These are phyloP conservation scores for Russula sp. DNA, from an alignment of 768 basidiomycete species.

Conservation along the genomic window DNA sequence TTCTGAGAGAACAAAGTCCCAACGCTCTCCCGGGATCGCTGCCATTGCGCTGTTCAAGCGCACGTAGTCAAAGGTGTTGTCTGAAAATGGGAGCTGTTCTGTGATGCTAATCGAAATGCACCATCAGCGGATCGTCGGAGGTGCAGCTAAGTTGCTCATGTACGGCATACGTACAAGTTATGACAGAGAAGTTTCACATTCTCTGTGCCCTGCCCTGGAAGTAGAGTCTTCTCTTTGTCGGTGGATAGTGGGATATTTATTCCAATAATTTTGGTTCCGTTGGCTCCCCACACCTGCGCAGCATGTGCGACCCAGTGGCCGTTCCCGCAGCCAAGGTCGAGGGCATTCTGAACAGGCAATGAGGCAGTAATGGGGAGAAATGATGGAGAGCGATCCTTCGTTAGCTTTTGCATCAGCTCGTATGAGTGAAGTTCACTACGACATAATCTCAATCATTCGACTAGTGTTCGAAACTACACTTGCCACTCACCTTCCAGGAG, in stretches of 20 bases:
- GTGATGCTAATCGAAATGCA: slow-evolving; percentile 36
- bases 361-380: slow-evolving; percentile 46
- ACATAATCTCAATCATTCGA: slow-evolving; percentile 14
- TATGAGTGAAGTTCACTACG: slow-evolving; percentile 52
- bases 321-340: slow-evolving; percentile 72
- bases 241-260: slow-evolving; percentile 50
- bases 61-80: slow-evolving; percentile 60
- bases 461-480: neutral
- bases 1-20: slow-evolving; percentile 55
- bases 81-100: slow-evolving; percentile 52
- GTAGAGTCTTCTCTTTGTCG: slow-evolving; percentile 11
- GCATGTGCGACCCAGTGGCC: slow-evolving; percentile 64
- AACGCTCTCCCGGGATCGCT: slow-evolving; percentile 51
- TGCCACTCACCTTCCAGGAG: slow-evolving; percentile 1
- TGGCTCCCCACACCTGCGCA: slow-evolving; percentile 49
- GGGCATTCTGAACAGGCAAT: slow-evolving; percentile 44
- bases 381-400: slow-evolving; percentile 45
- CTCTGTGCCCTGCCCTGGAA: slow-evolving; percentile 22
- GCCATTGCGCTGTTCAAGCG: slow-evolving; percentile 63
- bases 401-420: slow-evolving; percentile 48
- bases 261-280: slow-evolving; percentile 47
- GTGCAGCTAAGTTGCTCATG: neutral
- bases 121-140: slow-evolving; percentile 2
- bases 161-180: slow-evolving; percentile 51
- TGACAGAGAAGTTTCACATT: slow-evolving; percentile 50